Conservation (phyloP, 23 red algal genomes). For the Gracilaria domingensis region DNA sequence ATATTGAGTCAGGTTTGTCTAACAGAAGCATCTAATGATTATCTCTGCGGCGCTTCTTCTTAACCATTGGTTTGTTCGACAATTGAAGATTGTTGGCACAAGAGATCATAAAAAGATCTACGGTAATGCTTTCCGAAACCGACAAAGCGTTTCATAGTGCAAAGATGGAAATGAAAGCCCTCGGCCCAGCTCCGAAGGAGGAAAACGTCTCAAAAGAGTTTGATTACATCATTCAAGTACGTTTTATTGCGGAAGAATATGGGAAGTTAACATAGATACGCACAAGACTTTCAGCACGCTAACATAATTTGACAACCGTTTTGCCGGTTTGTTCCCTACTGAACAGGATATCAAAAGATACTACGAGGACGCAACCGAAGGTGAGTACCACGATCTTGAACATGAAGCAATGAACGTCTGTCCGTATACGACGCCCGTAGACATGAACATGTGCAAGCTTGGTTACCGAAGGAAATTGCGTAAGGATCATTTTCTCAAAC, state of each 20-base stretch:
- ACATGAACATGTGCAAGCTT: conserved; percentile 24
- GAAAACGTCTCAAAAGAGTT: background rate
- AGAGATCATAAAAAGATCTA: background rate
- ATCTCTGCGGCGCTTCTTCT: too few relatives aligned
- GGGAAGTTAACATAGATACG: too few relatives aligned
- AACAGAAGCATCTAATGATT: too few relatives aligned
- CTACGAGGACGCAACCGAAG: conserved; percentile 14
- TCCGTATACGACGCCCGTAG: background rate
- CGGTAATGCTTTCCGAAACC: conserved; percentile 27
- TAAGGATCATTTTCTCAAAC: background rate
- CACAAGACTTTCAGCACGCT: too few relatives aligned
- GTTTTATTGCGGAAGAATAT: background rate
- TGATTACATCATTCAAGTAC: conserved; percentile 15
- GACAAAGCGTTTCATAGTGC: conserved; percentile 18
- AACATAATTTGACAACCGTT: too few relatives aligned
- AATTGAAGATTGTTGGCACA: too few relatives aligned
- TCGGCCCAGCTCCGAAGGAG: background rate
- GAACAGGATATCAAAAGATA: conserved; percentile 34
- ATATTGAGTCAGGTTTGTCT: too few relatives aligned
- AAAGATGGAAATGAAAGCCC: background rate
- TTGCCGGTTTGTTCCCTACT: too few relatives aligned
- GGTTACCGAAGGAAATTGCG: background rate
- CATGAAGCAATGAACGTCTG: background rate
- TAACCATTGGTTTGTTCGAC: too few relatives aligned
- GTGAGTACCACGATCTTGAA: background rate